phyloP scores from a whole-genome alignment of 345 rosid genomes.

The Camelina sativa region DNA sequence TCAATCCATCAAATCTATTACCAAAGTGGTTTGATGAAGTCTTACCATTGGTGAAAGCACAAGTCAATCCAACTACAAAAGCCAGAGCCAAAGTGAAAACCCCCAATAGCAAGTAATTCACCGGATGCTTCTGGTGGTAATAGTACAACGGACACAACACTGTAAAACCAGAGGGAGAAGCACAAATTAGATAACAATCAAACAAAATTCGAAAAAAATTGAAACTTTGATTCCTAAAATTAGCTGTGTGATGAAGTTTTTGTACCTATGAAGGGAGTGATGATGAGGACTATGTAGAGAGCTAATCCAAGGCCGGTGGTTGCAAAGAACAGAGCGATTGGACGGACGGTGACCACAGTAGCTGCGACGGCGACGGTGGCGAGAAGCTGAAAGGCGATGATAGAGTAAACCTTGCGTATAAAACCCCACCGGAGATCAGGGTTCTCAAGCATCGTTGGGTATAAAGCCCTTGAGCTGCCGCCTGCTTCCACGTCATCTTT shows the following conservation, averaged over 20 bases:
- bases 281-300: conserved; percentile 66
- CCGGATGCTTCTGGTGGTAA: conserved; percentile 83
- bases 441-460: conserved; percentile 74
- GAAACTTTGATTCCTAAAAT: neutral
- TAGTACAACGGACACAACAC: conserved; percentile 77
- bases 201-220: neutral
- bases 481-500: conserved; percentile 75
- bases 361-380: conserved; percentile 72
- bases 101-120: conserved; percentile 74
- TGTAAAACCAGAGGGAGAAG: conserved; percentile 32
- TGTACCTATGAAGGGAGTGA: conserved; percentile 66
- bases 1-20: neutral
- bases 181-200: neutral
- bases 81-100: conserved; percentile 66
- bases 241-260: neutral
- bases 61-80: conserved; percentile 73
- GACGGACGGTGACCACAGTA: conserved; percentile 64
- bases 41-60: conserved; percentile 74
- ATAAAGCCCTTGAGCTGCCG: conserved; percentile 57
- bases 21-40: neutral
- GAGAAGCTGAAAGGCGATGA: conserved; percentile 69
- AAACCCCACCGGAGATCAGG: conserved; percentile 86
- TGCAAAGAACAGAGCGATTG: conserved; percentile 64
- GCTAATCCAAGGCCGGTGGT: conserved; percentile 61
- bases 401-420: conserved; percentile 74